These are phyloP conservation scores for Guadua angustifolia DNA, from an alignment of 176 grass and related monocot species.

Conservation along the genomic window DNA sequence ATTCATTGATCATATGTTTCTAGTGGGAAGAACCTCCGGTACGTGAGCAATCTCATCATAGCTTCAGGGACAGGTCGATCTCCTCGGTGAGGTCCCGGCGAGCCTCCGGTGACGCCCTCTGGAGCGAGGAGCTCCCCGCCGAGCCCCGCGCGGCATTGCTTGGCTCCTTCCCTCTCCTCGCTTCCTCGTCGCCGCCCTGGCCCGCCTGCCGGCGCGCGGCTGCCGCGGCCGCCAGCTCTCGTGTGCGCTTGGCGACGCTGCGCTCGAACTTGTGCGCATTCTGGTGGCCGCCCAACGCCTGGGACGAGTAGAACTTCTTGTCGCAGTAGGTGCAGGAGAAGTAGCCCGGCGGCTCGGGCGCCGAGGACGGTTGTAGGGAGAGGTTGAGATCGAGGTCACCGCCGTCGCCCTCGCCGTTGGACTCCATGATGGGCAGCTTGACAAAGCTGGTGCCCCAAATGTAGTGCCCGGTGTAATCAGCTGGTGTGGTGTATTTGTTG, in stretches of 20 bases:
- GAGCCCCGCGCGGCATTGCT: slow-evolving; percentile 39
- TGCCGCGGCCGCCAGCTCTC: slow-evolving; percentile 49
- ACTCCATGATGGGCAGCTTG: slow-evolving; percentile 41
- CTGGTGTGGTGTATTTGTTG: slow-evolving; percentile 8
- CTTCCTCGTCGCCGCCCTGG: slow-evolving; percentile 20
- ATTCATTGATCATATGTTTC: slow-evolving; percentile 14
- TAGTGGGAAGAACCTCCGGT: slow-evolving; percentile 28
- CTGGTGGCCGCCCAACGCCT: slow-evolving; percentile 92
- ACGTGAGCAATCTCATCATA: slow-evolving; percentile 58
- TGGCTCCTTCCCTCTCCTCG: slow-evolving; percentile 23
- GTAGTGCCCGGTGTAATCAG: background rate
- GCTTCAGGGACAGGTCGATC: slow-evolving; percentile 74
- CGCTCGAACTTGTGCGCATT: slow-evolving; percentile 93
- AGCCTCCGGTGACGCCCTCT: slow-evolving; percentile 26
- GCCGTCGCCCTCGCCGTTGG: slow-evolving; percentile 12
- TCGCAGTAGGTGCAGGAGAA: slow-evolving; percentile 88
- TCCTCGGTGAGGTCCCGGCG: slow-evolving; percentile 42
- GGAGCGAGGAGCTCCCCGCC: slow-evolving; percentile 37
- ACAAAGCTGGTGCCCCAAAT: slow-evolving; percentile 15
- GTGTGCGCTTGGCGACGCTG: slow-evolving; percentile 62
- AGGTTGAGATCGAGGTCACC: slow-evolving; percentile 66
- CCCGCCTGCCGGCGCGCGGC: slow-evolving; percentile 31
- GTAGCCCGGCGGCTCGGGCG: slow-evolving; percentile 53
- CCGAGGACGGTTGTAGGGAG: slow-evolving; percentile 51
- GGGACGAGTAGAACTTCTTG: slow-evolving; percentile 85